phyloP scores from a whole-genome alignment of 108 stramenopile species.

The Skeletonema menzelii region DNA sequence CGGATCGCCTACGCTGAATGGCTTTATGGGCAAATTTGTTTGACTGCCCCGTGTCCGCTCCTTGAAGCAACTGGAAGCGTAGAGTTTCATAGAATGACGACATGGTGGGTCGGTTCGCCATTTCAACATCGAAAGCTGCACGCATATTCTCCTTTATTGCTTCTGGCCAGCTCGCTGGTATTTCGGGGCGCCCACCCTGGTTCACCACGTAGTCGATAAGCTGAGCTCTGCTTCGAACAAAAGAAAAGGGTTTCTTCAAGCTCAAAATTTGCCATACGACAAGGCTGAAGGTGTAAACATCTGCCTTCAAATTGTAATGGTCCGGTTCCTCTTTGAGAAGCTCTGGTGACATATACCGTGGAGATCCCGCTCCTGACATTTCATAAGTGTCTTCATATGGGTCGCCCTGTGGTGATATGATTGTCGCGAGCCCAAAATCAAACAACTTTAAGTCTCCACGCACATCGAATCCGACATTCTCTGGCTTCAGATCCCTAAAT shows the following conservation, averaged over 20 bases:
- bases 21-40: neutral
- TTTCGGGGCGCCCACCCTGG: slow-evolving; percentile 11
- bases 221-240: neutral
- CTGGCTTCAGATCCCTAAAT: slow-evolving; percentile 27
- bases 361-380: slow-evolving; percentile 61
- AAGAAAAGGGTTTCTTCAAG: slow-evolving; percentile 47
- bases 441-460: slow-evolving; percentile 50
- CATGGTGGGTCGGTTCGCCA: slow-evolving; percentile 13
- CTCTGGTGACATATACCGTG: slow-evolving; percentile 85
- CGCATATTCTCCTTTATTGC: slow-evolving; percentile 15
- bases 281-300: slow-evolving; percentile 67
- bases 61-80: neutral
- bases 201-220: slow-evolving; percentile 5
- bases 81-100: slow-evolving; percentile 14
- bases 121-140: slow-evolving; percentile 11
- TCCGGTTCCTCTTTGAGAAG: slow-evolving; percentile 31
- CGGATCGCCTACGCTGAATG: slow-evolving; percentile 14
- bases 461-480: slow-evolving; percentile 21
- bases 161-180: slow-evolving; percentile 10
- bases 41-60: slow-evolving; percentile 1
- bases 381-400: slow-evolving; percentile 31
- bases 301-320: slow-evolving; percentile 64
- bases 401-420: neutral
- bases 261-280: slow-evolving; percentile 62
- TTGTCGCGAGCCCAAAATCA: slow-evolving; percentile 60